Conservation (phyloP, 352 stramenopile genomes). For the Pythium dissimile region DNA sequence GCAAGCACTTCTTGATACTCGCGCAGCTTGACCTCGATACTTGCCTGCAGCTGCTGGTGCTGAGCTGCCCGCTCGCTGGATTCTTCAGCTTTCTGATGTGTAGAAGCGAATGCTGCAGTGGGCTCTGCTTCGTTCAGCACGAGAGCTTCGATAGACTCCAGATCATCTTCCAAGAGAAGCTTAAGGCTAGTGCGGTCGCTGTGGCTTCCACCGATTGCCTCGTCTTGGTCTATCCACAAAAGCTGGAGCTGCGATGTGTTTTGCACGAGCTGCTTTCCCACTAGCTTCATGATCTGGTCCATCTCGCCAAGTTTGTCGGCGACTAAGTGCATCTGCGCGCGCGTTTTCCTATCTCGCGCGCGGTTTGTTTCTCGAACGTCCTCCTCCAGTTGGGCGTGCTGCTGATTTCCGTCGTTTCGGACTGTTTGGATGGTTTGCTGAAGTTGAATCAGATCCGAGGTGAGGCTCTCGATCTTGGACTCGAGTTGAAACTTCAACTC, state of each 20-base stretch:
- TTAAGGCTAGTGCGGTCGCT: not conserved
- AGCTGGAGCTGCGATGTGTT: slow-evolving; percentile 63
- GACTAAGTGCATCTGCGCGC: slow-evolving; percentile 25
- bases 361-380: slow-evolving; percentile 5
- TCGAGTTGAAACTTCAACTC: too few species aligned
- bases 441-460: too few species aligned
- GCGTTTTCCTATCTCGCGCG: slow-evolving; percentile 19
- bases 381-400: not conserved
- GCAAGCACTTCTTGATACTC: slow-evolving; percentile 15
- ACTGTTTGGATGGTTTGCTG: not conserved
- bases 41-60: slow-evolving; percentile 13
- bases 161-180: not conserved
- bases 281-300: slow-evolving; percentile 59
- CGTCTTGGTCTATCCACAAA: slow-evolving; percentile 40
- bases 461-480: too few species aligned
- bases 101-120: too few species aligned
- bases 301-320: slow-evolving; percentile 45
- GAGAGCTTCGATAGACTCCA: not conserved
- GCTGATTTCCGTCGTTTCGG: not conserved
- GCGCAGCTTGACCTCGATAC: slow-evolving; percentile 18
- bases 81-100: not conserved
- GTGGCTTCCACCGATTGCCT: not conserved
- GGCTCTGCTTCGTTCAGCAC: not conserved
- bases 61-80: too few species aligned
- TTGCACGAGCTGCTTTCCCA: slow-evolving; percentile 61